A percentile compares a stretch with the other conserved stretches of the same genome.
These are phyloP conservation scores for Xylaria longipes DNA, from an alignment of 495 filamentous ascomycete genomes.

Conservation along the genomic window DNA sequence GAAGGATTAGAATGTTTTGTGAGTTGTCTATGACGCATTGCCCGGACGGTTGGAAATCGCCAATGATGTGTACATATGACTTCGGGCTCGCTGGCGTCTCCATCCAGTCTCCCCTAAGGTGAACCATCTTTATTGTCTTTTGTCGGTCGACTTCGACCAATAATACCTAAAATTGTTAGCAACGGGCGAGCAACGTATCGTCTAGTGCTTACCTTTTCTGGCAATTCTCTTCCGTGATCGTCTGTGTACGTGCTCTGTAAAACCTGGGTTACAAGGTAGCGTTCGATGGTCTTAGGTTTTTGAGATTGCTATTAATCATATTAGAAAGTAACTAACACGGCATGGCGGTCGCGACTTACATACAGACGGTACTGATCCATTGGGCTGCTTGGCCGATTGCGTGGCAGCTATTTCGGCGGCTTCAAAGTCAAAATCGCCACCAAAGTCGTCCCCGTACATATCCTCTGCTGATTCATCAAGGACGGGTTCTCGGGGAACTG, in stretches of 20 bases:
- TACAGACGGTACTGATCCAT: constrained; percentile 51
- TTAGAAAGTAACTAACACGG: constrained; percentile 50
- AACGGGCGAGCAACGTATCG: constrained; percentile 12
- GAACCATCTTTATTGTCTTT: constrained; percentile 67
- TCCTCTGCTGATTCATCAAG: constrained; percentile 39
- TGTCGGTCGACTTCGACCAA: constrained; percentile 76
- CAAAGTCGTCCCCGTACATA: constrained; percentile 66
- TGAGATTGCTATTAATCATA: constrained; percentile 53
- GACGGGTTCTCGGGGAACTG: background rate
- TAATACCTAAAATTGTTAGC: constrained; percentile 64
- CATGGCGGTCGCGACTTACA: constrained; percentile 47
- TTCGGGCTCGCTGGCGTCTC: constrained; percentile 76
- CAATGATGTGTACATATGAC: constrained; percentile 83
- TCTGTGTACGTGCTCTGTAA: constrained; percentile 69
- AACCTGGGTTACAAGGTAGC: constrained; percentile 78
- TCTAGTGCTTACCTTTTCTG: constrained; percentile 69
- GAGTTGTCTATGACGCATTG: constrained; percentile 77
- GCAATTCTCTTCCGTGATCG: constrained; percentile 62
- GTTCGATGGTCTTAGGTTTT: constrained; percentile 75
- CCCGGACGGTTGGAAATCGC: constrained; percentile 70
- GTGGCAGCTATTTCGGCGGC: constrained; percentile 65
- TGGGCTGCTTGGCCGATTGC: constrained; percentile 43
- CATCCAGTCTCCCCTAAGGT: constrained; percentile 83
- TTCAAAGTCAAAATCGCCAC: constrained; percentile 73
- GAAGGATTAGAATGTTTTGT: constrained; percentile 85